Evolutionary conservation across 306 rosid species (phyloP), one percentile per base, ranked within the genome.

Genomic region (Pueraria montana): DNA sequence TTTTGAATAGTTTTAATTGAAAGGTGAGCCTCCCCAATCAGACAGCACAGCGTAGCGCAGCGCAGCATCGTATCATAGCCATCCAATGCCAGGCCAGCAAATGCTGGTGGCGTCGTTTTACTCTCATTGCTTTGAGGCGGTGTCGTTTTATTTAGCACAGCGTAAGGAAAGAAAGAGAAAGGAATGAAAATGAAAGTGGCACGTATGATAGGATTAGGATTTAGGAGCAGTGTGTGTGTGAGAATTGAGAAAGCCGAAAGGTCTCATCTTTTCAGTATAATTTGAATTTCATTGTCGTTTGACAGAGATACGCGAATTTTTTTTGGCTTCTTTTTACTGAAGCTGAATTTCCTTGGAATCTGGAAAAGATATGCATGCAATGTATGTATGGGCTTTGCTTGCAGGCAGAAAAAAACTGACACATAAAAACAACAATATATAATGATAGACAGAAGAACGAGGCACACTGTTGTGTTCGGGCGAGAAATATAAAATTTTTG

Each of bases 281-380:
- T 67, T 76, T 83, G 20, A 70, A 56, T 11, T 53, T 79, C 55
- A 26, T 20, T 45, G 66, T 16, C 50, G n/a, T 38, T 21, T 58
- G 83, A 24, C 49, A 84, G 77, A 66, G 82, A 75, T 49, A 75
- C 16, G 66, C 13, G 8, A n/a, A 27, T 3, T 56, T 48, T 52
- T 59, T 68, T 27, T 4, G 18, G 1, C 2, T 21, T 11, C 2
- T 50, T 36, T 58, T 24, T 14, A 14, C 24, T 38, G n/a, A 72
- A 16, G 46, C 46, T 64, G 53, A 34, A 72, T 62, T 82, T 45
- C 76, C 71, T 91, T 88, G 91, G 90, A 86, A 87, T 87, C 81
- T 82, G 91, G 40, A 74, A 87, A 80, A 88, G 78, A 65, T 27
- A 70, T 76, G 81, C 68, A 77, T 76, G 71, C 62, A 34, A 45